phyloP scores from a whole-genome alignment of 345 rosid species.

The Cardiospermum halicacabum region DNA sequence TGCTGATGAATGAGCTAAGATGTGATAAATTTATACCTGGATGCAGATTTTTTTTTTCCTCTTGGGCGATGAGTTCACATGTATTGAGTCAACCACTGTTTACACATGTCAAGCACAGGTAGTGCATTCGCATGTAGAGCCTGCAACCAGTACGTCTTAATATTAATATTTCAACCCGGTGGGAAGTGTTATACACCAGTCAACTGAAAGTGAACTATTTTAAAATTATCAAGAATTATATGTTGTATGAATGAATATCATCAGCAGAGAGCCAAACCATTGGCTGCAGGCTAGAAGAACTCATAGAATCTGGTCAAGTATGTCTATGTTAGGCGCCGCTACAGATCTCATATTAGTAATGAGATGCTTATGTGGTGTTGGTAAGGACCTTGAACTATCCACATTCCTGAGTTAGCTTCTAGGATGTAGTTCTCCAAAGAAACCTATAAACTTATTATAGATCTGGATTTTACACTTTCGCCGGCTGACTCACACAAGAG shows the following conservation, averaged over 20 bases:
- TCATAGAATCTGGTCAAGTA: background rate
- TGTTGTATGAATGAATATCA: background rate
- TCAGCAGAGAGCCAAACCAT: background rate
- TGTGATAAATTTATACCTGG: no score
- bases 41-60: no score
- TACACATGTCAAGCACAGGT: conserved; percentile 95
- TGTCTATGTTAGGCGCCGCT: no score
- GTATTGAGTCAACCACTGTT: conserved; percentile 83
- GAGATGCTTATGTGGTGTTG: no score
- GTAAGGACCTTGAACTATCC: no score
- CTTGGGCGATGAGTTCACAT: conserved; percentile 42
- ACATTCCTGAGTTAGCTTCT: no score
- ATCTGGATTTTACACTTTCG: no score
- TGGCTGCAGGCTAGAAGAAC: background rate
- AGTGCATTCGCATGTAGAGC: conserved; percentile 91
- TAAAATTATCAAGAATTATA: background rate
- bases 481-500: no score
- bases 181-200: background rate
- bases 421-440: no score
- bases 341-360: no score
- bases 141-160: conserved; percentile 27
- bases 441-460: no score
- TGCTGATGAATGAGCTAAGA: background rate
- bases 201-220: background rate
- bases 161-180: conserved; percentile 2